Evolutionary conservation across 1,284 basidiomycete species (phyloP), one percentile per base, ranked within the genome.

Genomic region (Wolfiporia cocos): DNA sequence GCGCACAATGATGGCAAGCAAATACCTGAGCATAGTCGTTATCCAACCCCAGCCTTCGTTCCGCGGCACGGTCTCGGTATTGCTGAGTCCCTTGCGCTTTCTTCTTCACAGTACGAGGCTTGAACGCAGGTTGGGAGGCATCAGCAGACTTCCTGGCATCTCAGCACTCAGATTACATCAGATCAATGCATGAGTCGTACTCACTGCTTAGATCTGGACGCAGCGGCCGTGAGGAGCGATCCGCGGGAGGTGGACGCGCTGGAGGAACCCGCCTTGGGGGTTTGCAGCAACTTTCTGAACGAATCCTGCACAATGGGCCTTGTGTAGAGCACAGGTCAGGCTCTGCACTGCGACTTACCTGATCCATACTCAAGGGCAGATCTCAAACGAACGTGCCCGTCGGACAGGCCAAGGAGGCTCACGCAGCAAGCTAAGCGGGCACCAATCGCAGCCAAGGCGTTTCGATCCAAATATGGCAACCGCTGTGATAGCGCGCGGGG

Each of bases 351-450:
- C 4, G 19, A 30, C 35, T 4, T 28, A 53, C 52, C 43, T 54
- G 52, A 43, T 54, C 44, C 52, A 54, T 51, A 15, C 17, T 34
- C 28, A n/a, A 29, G 28, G 3, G 11, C 3, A 18, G 5, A 10
- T 12, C 21, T 18, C 5, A 19, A 35, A 35, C 7, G 17, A 19
- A 35, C 3, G 14, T 19, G 34, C 5, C 17, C 6, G 15, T 19
- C 6, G 20, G 34, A 19, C 14, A 17, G 5, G 14, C n/a, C n/a
- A 7, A n/a, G 7, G n/a, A 34, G n/a, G n/a, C n/a, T n/a, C n/a
- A n/a, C n/a, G n/a, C n/a, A n/a, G n/a, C n/a, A n/a, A n/a, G n/a
- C n/a, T n/a, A n/a, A n/a, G n/a, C n/a, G n/a, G n/a, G n/a, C n/a
- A n/a, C n/a, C n/a, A n/a, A n/a, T n/a, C n/a, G n/a, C n/a, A n/a